Conservation (phyloP, 495 filamentous ascomycete species). For the Thozetella sp. region DNA sequence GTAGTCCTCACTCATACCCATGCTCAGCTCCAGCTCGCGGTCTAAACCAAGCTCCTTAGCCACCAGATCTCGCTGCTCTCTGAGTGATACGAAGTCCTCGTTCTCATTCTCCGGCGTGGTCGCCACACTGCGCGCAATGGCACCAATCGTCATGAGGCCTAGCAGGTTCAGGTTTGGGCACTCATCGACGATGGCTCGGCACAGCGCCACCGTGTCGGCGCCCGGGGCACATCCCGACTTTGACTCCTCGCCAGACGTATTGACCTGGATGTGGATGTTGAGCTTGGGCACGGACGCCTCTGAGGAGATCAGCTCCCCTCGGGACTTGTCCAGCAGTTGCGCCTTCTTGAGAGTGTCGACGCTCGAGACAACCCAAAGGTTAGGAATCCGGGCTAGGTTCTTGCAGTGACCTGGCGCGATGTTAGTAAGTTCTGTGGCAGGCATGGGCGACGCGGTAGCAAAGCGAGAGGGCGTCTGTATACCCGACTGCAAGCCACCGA, state of each 20-base stretch:
- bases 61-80: constrained; percentile 67
- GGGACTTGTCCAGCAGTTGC: constrained; percentile 73
- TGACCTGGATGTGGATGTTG: constrained; percentile 87
- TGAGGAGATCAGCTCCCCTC: constrained; percentile 53
- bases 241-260: constrained; percentile 85
- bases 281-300: constrained; percentile 45
- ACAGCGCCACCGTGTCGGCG: constrained; percentile 57
- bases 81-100: constrained; percentile 79
- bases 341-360: constrained; percentile 90
- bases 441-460: too few species aligned
- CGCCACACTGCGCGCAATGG: constrained; percentile 78
- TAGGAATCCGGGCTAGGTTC: constrained; percentile 79
- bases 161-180: constrained; percentile 76
- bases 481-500: constrained; percentile 81
- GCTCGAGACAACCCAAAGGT: constrained; percentile 91
- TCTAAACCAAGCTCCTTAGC: constrained; percentile 43
- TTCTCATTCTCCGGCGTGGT: constrained; percentile 78
- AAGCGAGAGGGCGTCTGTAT: too few species aligned
- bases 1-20: constrained; percentile 93
- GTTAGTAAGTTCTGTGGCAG: constrained; percentile 1
- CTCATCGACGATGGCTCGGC: constrained; percentile 62
- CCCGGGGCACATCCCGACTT: constrained; percentile 82
- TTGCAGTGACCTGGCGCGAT: constrained; percentile 77
- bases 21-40: constrained; percentile 55
- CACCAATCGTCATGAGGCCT: constrained; percentile 96